phyloP scores from a whole-genome alignment of 2,329 filamentous ascomycete species.

The Pseudogymnoascus sp. region DNA sequence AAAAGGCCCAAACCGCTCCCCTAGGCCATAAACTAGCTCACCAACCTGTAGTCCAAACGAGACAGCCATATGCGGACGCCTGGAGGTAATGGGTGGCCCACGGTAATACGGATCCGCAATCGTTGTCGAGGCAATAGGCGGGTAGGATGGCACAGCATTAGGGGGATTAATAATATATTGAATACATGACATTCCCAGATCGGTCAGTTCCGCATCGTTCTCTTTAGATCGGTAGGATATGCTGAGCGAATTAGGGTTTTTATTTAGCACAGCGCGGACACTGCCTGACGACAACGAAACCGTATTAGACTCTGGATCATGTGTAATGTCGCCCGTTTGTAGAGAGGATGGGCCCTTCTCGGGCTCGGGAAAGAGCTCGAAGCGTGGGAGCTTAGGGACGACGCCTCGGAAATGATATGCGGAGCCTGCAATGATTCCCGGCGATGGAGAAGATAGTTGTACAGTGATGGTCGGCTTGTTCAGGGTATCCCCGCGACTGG shows the following conservation, averaged over 20 bases:
- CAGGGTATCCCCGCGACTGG: slow-evolving; percentile 45
- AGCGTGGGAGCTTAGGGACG: slow-evolving; percentile 43
- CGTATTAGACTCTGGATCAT: too few species aligned
- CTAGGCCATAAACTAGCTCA: slow-evolving; percentile 65
- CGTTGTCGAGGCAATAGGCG: slow-evolving; percentile 44
- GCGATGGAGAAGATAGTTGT: slow-evolving; percentile 24
- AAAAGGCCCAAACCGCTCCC: slow-evolving; percentile 68
- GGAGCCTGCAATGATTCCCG: slow-evolving; percentile 49
- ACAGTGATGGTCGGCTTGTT: slow-evolving; percentile 48
- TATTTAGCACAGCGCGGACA: slow-evolving; percentile 19
- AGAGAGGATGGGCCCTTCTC: slow-evolving; percentile 33
- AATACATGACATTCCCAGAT: slow-evolving; percentile 30
- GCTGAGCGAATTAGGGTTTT: too few species aligned
- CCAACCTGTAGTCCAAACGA: slow-evolving; percentile 47
- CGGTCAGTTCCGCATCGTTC: slow-evolving; percentile 38
- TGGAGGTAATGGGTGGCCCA: slow-evolving; percentile 51
- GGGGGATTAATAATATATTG: slow-evolving; percentile 17
- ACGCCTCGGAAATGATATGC: slow-evolving; percentile 50
- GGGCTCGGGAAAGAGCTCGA: slow-evolving; percentile 48
- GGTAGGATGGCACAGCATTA: slow-evolving; percentile 42
- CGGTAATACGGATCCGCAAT: slow-evolving; percentile 39
- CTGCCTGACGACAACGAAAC: slow-evolving; percentile 30
- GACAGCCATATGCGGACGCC: slow-evolving; percentile 45
- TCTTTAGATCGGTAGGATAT: slow-evolving; percentile 20
- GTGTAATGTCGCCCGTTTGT: slow-evolving; percentile 23